A percentile compares a stretch with the other conserved stretches of the same genome.
Conservation (phyloP, 257 asterid species). For the Henckelia pumila region DNA sequence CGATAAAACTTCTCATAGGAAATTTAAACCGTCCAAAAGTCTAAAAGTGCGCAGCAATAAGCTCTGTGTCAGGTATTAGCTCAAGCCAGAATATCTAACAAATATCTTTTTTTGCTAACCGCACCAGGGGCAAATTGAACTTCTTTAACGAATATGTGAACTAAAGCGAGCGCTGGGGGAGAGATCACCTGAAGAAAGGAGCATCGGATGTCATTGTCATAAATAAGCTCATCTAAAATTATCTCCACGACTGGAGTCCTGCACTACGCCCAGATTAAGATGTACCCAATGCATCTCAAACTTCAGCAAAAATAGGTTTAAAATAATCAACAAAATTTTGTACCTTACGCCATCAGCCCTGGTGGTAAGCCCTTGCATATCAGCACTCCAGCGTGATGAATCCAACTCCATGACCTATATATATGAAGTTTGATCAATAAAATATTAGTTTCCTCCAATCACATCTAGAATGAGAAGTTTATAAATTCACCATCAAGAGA, state of each 20-base stretch:
- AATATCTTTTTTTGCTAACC: neutral
- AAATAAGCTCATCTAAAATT: constrained; percentile 74
- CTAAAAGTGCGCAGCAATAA: neutral
- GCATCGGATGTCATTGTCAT: constrained; percentile 46
- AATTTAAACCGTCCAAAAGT: neutral
- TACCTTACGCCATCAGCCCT: constrained; percentile 88
- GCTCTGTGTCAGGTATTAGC: constrained; percentile 5
- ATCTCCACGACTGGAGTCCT: constrained; percentile 78
- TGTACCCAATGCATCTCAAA: constrained; percentile 15
- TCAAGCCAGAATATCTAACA: neutral
- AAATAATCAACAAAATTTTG: constrained; percentile 13
- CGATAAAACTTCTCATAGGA: neutral
- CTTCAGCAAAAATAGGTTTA: constrained; percentile 8
- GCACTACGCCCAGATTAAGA: constrained; percentile 33
- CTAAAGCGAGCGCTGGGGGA: constrained; percentile 21
- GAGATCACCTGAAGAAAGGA: constrained; percentile 72
- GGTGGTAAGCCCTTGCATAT: constrained; percentile 62
- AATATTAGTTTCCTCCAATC: constrained; percentile 23
- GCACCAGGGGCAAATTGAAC: neutral
- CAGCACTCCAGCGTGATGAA: constrained; percentile 59
- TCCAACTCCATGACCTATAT: constrained; percentile 78
- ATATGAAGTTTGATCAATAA: constrained; percentile 25
- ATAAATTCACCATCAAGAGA: constrained; percentile 54
- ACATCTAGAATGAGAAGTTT: constrained; percentile 21
- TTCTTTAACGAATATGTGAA: neutral